A percentile compares a stretch with the other conserved stretches of the same genome.
Conservation (phyloP, 176 grass and related monocot species). For the Alopecurus myosuroides region DNA sequence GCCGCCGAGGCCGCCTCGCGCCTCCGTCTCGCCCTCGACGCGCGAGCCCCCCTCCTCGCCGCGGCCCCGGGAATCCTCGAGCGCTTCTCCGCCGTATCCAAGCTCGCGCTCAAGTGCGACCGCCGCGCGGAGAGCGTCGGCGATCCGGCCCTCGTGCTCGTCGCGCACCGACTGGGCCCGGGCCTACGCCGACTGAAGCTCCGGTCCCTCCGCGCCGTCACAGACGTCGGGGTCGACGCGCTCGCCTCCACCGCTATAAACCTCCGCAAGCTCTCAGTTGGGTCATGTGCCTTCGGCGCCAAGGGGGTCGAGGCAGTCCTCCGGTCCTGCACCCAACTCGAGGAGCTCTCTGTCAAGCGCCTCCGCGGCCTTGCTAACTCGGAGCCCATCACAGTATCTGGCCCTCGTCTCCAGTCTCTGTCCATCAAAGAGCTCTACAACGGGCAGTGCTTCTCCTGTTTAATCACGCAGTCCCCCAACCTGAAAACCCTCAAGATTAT, state of each 20-base stretch:
- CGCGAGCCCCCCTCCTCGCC: slow-evolving; percentile 35
- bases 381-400: slow-evolving; percentile 17
- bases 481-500: slow-evolving; percentile 71
- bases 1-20: slow-evolving; percentile 43
- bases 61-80: slow-evolving; percentile 31
- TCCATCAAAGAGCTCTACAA: slow-evolving; percentile 95
- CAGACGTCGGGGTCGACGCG: slow-evolving; percentile 49
- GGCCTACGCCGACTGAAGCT: slow-evolving; percentile 64
- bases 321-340: slow-evolving; percentile 48
- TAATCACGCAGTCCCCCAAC: slow-evolving; percentile 54
- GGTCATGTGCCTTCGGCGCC: slow-evolving; percentile 49
- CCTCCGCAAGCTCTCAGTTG: slow-evolving; percentile 73
- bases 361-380: slow-evolving; percentile 56
- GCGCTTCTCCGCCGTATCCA: slow-evolving; percentile 59
- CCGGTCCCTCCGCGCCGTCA: slow-evolving; percentile 48
- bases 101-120: slow-evolving; percentile 69
- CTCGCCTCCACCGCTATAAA: slow-evolving; percentile 33
- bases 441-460: slow-evolving; percentile 70
- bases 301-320: slow-evolving; percentile 50
- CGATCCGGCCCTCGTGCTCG: slow-evolving; percentile 40
- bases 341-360: slow-evolving; percentile 78
- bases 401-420: slow-evolving; percentile 41
- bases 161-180: slow-evolving; percentile 39
- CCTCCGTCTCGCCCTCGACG: slow-evolving; percentile 61
- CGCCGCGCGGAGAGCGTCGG: slow-evolving; percentile 61